Evolutionary conservation across 306 rosid species (phyloP), one percentile per base, ranked within the genome.

Genomic region (Vachellia pachyceras): DNA sequence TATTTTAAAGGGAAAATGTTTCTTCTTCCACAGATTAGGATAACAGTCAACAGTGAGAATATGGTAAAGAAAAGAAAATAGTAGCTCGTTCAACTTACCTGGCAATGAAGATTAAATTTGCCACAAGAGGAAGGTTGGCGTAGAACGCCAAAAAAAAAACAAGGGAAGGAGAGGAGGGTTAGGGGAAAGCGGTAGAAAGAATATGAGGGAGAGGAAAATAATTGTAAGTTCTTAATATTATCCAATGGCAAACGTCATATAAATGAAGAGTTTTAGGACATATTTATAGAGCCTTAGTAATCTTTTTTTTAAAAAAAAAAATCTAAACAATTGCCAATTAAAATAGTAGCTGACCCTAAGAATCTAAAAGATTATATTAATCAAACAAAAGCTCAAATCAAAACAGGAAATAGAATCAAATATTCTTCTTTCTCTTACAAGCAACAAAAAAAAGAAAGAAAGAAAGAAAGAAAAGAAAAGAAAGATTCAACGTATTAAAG

Each of bases 51-150:
- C n/a, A 73, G n/a, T 46, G 25, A 45, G 42, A 63, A 71, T 20
- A 57, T 17, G 66, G 69, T 25, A 42, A 66, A 40, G 45, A n/a
- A 29, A 39, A 46, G 33, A 6, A 69, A 47, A n/a, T 18, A 73
- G 49, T 20, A 67, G 44, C 15, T 73, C 45, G 49, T 68, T 73
- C 61, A 46, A 22, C 49, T 80, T 71, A 29, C 73, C 68, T 68
- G 22, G 75, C 52, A 50, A 41, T 39, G 33, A 25, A 13, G 82
- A 33, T 68, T 18, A 60, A 12, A 18, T 42, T 84, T 70, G 68
- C 25, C 45, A 49, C 39, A 47, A 49, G n/a, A 46, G 41, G 46
- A 73, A 46, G 83, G 20, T 37, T 25, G 60, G 73, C 52, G 9
- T 69, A 54, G 52, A 25, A 14, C 42, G 29, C 54, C 5, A 54